Base-by-base conservation (phyloP, 2,329 filamentous ascomycete genomes). In the Huntiella omanensis region DNA sequence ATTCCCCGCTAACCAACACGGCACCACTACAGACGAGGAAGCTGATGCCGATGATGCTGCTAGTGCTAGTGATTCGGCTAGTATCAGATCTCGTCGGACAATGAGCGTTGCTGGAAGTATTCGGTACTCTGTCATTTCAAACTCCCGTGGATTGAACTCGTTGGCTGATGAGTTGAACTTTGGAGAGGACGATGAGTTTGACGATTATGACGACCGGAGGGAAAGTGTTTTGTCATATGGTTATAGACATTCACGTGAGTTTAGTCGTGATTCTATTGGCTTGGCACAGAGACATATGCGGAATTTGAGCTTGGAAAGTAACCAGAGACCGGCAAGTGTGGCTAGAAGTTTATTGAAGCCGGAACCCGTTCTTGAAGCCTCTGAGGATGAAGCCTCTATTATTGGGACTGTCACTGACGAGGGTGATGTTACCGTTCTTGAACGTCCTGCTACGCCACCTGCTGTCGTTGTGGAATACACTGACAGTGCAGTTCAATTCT, bases 161-260 rank as follows among this genome's bases (percentile, higher is more conserved):
- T 68, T 98, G 36, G 91, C 91, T 1, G 87, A 96, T 54, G 91
- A 98, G 62, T 70, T 98, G 46, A 79, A 83, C 51, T 82, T 94
- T 51, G 83, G 87, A 48, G 81, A 83, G 50, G 83, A 88, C 47
- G 83, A 87, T 32, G 69, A 74, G 38, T 72, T 37, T 28, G 46
- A 75, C 46, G 78, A 87, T 52, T 71, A 79, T 39, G 80, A 84
- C 43, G 77, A 78, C 1, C 73, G 77, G 34, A 39, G 44, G 11
- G 72, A 78, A 47, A 80, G 74, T 51, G 66, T 68, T 12, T 55
- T 77, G 42, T 78, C 75, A 2, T 55, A 60, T 45, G 56, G 59
- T 5, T 61, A 64, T 32, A 60, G 62, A 13, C 74, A 75, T 53
- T 60, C 59, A 33, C 68, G 74, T 22, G 73, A 65, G 46, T 63